phyloP scores from a whole-genome alignment of 2,329 filamentous ascomycete genomes.

The Epichloe uncinata region DNA sequence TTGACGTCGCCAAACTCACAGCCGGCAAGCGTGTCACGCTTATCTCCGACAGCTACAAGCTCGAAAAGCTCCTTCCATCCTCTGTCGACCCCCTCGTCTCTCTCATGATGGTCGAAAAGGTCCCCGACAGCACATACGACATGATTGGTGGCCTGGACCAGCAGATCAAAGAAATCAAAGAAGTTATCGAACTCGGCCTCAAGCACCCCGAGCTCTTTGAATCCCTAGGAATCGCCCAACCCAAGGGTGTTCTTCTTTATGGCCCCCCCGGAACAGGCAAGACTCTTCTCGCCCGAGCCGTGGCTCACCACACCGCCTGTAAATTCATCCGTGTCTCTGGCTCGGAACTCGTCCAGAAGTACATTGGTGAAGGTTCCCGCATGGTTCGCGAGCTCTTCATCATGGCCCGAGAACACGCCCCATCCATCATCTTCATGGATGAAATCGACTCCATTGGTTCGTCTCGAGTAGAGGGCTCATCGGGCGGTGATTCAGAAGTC shows the following conservation, averaged over 20 bases:
- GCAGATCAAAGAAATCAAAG: conserved; percentile 99
- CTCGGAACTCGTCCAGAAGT: conserved; percentile 95
- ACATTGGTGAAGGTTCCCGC: conserved; percentile 93
- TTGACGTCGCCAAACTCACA: conserved; percentile 91
- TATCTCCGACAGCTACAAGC: conserved; percentile 93
- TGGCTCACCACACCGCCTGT: conserved; percentile 97
- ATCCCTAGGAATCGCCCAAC: conserved; percentile 95
- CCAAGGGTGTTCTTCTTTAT: conserved; percentile 93
- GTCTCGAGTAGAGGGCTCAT: conserved; percentile 89
- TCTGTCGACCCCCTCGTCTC: conserved; percentile 97
- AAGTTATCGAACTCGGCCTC: conserved; percentile 95
- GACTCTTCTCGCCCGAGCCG: conserved; percentile 85
- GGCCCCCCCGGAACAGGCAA: conserved; percentile 95
- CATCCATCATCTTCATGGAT: conserved; percentile 99
- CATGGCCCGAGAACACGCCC: conserved; percentile 96
- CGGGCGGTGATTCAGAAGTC: conserved; percentile 91
- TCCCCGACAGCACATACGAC: conserved; percentile 98
- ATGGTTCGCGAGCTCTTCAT: conserved; percentile 99
- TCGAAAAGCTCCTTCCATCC: conserved; percentile 95
- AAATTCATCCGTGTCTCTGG: conserved; percentile 97
- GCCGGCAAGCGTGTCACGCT: conserved; percentile 95
- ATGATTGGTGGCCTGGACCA: conserved; percentile 99
- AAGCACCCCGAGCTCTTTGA: conserved; percentile 99
- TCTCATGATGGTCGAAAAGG: conserved; percentile 99
- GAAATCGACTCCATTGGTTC: conserved; percentile 99